phyloP scores from a whole-genome alignment of 768 basidiomycete species.

The Trametes cingulata region DNA sequence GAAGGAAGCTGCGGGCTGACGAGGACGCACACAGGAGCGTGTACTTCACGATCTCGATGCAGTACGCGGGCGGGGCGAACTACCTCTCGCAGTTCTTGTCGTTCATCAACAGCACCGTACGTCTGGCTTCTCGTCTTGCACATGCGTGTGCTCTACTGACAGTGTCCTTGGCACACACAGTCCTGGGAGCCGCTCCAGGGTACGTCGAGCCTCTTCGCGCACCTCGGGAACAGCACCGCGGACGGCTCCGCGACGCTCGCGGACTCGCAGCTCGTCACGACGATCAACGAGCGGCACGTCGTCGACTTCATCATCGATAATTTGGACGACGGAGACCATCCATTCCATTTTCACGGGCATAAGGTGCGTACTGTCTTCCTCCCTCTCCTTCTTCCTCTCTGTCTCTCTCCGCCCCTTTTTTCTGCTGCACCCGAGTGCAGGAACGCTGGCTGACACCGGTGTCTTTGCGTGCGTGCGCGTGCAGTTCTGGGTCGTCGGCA shows the following conservation, averaged over 20 bases:
- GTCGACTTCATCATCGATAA: constrained; percentile 32
- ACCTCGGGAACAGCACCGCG: constrained; percentile 17
- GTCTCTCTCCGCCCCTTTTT: too few relatives aligned
- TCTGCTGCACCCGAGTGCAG: too few relatives aligned
- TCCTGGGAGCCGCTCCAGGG: constrained; percentile 28
- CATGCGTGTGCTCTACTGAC: not conserved
- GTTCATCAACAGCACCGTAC: constrained; percentile 34
- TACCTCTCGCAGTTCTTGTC: constrained; percentile 28
- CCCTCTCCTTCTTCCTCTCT: not conserved
- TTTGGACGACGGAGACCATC: constrained; percentile 35
- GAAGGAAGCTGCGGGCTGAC: too few relatives aligned
- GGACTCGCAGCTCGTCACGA: constrained; percentile 28
- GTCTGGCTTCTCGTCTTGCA: not conserved
- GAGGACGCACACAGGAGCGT: constrained; percentile 13
- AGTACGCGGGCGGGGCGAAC: constrained; percentile 21
- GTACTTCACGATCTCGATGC: constrained; percentile 29
- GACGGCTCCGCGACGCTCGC: constrained; percentile 21
- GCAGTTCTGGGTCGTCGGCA: constrained; percentile 37
- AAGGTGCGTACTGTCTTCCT: constrained; percentile 8
- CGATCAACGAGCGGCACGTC: constrained; percentile 24
- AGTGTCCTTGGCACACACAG: constrained; percentile 2
- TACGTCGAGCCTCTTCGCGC: constrained; percentile 27
- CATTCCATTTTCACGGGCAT: constrained; percentile 43
- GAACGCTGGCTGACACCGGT: not conserved
- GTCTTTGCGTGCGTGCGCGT: not conserved